Percentiles rank a stretch among this genome's conserved stretches.
Evolutionary conservation across 192 early-diverging fungal genomes (phyloP).

Genomic region (Coemansia sp.): DNA sequence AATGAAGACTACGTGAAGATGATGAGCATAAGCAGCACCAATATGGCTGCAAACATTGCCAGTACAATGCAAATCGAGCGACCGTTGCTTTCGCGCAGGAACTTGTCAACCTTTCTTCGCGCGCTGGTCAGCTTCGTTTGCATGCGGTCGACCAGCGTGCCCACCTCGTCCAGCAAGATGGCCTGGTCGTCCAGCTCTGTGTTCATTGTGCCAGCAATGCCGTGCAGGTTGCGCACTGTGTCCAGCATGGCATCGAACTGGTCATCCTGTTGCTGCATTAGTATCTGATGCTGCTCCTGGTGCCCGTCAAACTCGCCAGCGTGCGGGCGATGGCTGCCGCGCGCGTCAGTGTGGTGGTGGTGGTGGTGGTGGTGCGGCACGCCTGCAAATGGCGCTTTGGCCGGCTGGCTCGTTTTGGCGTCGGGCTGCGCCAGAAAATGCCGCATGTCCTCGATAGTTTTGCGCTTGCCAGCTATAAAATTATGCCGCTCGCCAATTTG

Average conservation of each 20-base stretch:
- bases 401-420: neutral
- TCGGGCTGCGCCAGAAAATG: conserved; percentile 19
- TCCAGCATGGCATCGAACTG: conserved; percentile 52
- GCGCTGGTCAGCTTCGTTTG: conserved; percentile 37
- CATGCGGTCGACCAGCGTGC: conserved; percentile 36
- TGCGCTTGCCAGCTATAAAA: conserved; percentile 36
- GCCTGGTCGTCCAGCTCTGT: conserved; percentile 54
- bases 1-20: conserved; percentile 37
- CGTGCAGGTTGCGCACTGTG: conserved; percentile 54
- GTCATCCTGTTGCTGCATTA: conserved; percentile 55
- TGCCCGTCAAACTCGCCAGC: conserved; percentile 28
- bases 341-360: conserved; percentile 1
- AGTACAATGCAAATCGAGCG: conserved; percentile 43
- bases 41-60: conserved; percentile 43
- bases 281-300: conserved; percentile 48
- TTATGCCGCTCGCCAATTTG: conserved; percentile 36
- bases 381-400: neutral
- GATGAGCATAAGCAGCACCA: conserved; percentile 47
- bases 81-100: conserved; percentile 46
- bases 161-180: conserved; percentile 48
- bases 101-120: conserved; percentile 39
- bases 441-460: conserved; percentile 40
- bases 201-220: conserved; percentile 53
- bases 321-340: conserved; percentile 6
- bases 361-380: neutral